Evolutionary conservation across 176 grass and related monocot species (phyloP).

Genomic region (Carex cristatella): DNA sequence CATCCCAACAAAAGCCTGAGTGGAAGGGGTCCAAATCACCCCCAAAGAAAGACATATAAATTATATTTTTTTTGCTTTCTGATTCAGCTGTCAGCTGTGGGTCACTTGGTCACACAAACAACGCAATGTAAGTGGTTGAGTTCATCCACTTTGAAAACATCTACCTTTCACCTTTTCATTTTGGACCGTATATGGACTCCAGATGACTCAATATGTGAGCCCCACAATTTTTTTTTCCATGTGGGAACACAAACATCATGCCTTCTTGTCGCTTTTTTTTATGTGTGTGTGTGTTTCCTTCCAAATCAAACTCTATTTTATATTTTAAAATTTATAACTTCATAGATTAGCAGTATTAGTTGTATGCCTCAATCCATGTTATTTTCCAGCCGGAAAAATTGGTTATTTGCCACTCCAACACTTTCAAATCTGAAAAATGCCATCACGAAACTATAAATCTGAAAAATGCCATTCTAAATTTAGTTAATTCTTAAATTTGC

Average conservation of each 20-base stretch:
- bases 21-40: constrained; percentile 14
- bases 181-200: not conserved
- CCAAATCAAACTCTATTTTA: not conserved
- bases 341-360: not conserved
- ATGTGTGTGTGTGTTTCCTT: not conserved
- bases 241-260: not conserved
- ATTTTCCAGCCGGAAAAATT: no score
- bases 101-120: not conserved
- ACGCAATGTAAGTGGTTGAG: not conserved
- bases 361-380: no score
- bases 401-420: no score
- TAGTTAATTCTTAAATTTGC: no score
- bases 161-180: not conserved
- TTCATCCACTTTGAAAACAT: not conserved
- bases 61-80: not conserved
- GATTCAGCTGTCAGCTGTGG: not conserved
- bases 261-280: no score
- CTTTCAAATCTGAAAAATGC: no score
- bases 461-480: no score
- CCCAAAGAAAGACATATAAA: not conserved
- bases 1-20: not conserved
- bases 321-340: not conserved
- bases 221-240: not conserved
- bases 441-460: no score
- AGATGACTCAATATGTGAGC: not conserved